Base-by-base conservation (phyloP, 1,284 basidiomycete species). In the Irpex lacteus region DNA sequence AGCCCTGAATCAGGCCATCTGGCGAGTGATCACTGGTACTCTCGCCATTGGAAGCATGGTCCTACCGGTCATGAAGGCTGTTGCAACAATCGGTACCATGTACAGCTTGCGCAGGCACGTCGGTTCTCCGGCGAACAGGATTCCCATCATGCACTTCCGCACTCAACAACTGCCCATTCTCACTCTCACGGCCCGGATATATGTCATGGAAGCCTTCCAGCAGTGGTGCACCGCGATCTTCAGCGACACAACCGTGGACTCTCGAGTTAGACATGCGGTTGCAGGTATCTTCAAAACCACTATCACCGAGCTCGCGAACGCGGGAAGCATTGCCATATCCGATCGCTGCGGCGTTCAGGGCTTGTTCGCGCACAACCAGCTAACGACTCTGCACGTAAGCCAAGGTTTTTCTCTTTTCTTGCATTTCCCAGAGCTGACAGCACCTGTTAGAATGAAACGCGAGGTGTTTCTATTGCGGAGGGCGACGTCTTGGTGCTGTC, bases 331-430 rank as follows among this genome's bases (percentile, higher is more conserved):
- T 4, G 66, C 68, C 1, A 69, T 85, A 3, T 72, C 76, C 0
- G 82, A 85, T 18, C 73, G 82, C 9, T 82, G 80, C 61, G 83
- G 83, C 13, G 82, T 81, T 0, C 83, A 83, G 69, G 82, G 83
- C 0, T 69, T 84, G 1, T 80, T 80, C 60, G 76, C 73, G 13
- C 70, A 75, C 57, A 84, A 84, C 65, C 78, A 79, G 66, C 72
- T 84, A 55, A 70, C 74, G 0, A 67, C 63, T 1, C 64, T 76
- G 55, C 74, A 77, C 66, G 82, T 84, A 68, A 59, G 81, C 73
- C 38, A 34, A 55, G 13, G 61, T 26, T 26, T 53, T 53, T 26
- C 21, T 26, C 19, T 53, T 21, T 53, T 21, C 59, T 9, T 5
- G 18, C 7, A 60, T 11, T 61, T 6, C 44, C 21, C 59, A 9